These are phyloP conservation scores for Whalleya microplaca DNA, from an alignment of 2,329 filamentous ascomycete genomes.

Conservation along the genomic window DNA sequence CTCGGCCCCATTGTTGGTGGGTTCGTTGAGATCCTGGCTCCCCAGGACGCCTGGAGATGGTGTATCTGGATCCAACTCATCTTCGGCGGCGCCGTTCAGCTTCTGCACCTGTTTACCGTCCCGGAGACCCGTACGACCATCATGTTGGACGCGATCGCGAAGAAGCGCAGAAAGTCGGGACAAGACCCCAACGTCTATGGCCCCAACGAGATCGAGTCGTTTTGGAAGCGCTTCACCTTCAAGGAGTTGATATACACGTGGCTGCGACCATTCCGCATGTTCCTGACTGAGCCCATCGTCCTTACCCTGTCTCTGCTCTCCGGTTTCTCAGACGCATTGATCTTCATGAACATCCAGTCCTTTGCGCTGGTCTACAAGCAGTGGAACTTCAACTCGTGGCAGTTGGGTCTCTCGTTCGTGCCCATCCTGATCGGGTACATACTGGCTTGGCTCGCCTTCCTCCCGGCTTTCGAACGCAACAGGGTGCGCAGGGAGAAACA, in stretches of 20 bases:
- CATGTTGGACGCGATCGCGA: slow-evolving; percentile 79
- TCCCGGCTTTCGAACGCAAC: slow-evolving; percentile 53
- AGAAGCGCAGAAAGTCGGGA: slow-evolving; percentile 68
- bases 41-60: slow-evolving; percentile 61
- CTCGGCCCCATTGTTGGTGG: slow-evolving; percentile 80
- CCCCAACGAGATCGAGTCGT: slow-evolving; percentile 67
- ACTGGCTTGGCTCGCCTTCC: slow-evolving; percentile 60
- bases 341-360: slow-evolving; percentile 69
- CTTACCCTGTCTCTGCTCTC: slow-evolving; percentile 62
- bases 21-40: slow-evolving; percentile 68
- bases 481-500: slow-evolving; percentile 49
- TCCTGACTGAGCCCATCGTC: slow-evolving; percentile 68
- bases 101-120: slow-evolving; percentile 69
- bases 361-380: slow-evolving; percentile 64
- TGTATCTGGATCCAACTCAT: slow-evolving; percentile 84
- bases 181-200: slow-evolving; percentile 68
- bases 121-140: slow-evolving; percentile 79
- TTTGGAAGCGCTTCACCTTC: slow-evolving; percentile 41
- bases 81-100: slow-evolving; percentile 71
- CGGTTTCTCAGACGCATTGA: slow-evolving; percentile 67
- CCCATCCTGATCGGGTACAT: slow-evolving; percentile 58
- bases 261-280: slow-evolving; percentile 66
- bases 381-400: slow-evolving; percentile 57
- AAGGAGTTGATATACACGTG: slow-evolving; percentile 55
- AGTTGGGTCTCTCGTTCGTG: slow-evolving; percentile 46